phyloP scores from a whole-genome alignment of 768 basidiomycete species.

The Trametes villosa region DNA sequence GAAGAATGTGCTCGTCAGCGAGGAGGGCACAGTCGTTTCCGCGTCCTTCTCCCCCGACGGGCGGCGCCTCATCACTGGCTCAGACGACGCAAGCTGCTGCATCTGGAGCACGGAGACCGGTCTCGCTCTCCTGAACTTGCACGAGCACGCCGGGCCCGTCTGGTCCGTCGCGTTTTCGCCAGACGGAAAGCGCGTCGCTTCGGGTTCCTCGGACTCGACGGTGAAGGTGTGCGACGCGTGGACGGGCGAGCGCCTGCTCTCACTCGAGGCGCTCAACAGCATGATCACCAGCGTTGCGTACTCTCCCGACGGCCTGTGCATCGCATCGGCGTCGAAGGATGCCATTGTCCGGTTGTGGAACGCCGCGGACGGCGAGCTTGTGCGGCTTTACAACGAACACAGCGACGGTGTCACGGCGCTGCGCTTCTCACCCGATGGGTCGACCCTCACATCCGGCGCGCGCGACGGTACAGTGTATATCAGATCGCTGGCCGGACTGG shows the following conservation, averaged over 20 bases:
- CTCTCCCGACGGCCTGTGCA: too few species aligned
- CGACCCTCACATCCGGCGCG: too few species aligned
- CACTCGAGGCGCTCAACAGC: slow-evolving; percentile 24
- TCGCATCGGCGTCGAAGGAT: too few species aligned
- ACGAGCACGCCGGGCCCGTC: slow-evolving; percentile 23
- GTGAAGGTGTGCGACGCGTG: slow-evolving; percentile 33
- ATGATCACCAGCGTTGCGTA: slow-evolving; percentile 24
- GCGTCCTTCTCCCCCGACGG: slow-evolving; percentile 25
- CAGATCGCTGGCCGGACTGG: too few species aligned
- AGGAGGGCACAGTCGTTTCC: slow-evolving; percentile 1
- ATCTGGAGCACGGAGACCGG: slow-evolving; percentile 48
- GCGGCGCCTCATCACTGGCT: slow-evolving; percentile 3
- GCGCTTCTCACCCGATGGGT: too few species aligned
- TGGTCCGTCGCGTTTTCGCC: slow-evolving; percentile 39
- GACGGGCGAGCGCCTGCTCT: slow-evolving; percentile 13
- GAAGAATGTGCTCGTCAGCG: neutral
- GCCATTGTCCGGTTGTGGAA: too few species aligned
- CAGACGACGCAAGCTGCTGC: slow-evolving; percentile 10
- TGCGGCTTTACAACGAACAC: too few species aligned
- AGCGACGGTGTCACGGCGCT: too few species aligned
- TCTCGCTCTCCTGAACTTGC: slow-evolving; percentile 19
- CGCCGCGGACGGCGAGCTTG: too few species aligned
- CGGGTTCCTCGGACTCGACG: slow-evolving; percentile 32
- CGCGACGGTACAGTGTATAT: too few species aligned
- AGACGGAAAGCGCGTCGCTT: slow-evolving; percentile 31